phyloP scores from a whole-genome alignment of 1,284 basidiomycete genomes.

The Sphaerobolus stellatus region DNA sequence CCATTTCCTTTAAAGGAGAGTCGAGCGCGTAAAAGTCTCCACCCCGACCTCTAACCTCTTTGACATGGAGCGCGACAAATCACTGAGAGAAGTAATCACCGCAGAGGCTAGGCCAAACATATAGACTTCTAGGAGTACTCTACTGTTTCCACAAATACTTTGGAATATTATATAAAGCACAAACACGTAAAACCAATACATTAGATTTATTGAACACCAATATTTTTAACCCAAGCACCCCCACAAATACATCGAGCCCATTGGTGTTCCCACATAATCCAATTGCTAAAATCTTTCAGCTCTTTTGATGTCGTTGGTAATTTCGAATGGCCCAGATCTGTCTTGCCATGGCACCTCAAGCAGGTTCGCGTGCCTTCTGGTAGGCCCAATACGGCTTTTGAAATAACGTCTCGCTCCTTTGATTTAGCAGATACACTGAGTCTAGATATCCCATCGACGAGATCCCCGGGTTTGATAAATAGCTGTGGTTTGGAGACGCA shows the following conservation, averaged over 20 bases:
- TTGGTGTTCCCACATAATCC: conserved; percentile 56
- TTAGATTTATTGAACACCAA: not conserved
- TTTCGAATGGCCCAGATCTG: conserved; percentile 36
- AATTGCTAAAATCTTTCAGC: conserved; percentile 21
- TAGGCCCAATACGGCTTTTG: conserved; percentile 51
- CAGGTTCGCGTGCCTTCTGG: conserved; percentile 44
- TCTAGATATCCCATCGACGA: conserved; percentile 56
- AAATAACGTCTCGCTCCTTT: conserved; percentile 57
- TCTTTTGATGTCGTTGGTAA: no score
- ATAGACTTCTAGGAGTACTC: no score
- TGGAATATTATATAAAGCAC: not conserved
- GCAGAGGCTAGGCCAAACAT: no score
- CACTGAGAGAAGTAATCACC: no score
- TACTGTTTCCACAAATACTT: no score
- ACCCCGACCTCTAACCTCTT: no score
- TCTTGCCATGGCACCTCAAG: conserved; percentile 60
- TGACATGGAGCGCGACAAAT: no score
- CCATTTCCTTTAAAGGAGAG: no score
- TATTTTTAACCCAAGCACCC: conserved; percentile 49
- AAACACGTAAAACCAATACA: not conserved
- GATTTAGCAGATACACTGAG: conserved; percentile 34
- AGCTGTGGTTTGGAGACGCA: conserved; percentile 48
- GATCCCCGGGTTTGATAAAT: conserved; percentile 67
- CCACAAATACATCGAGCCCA: conserved; percentile 67
- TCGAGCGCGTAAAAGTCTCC: no score